Base-by-base conservation (phyloP, 1,139 yeast genomes). In the Sugiyamaella grinbergsii region DNA sequence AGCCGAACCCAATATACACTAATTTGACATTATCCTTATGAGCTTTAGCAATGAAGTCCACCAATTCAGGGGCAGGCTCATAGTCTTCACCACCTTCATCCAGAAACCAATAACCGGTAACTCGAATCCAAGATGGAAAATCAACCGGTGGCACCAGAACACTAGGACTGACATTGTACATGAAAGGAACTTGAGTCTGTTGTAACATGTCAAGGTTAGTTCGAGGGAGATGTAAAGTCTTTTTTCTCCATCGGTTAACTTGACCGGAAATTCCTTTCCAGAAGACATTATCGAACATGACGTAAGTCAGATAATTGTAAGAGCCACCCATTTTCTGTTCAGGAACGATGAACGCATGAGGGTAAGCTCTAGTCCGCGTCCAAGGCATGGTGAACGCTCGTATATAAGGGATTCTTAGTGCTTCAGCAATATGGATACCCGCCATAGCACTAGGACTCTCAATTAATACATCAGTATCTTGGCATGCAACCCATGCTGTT, bases 351-450 rank as follows among this genome's bases (percentile, higher is more conserved):
- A 91, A 90, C 0, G 98, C 98, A 72, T 91, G 97, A 0, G 97
- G 97, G 64, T 91, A 91, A 0, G 96, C 95, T 57, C 95, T 77
- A 0, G 98, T 91, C 59, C 96, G 73, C 0, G 97, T 88, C 98
- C 98, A 91, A 0, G 98, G 98, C 98, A 91, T 91, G 0, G 98
- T 93, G 64, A 91, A 93, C 0, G 98, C 97, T 60, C 98, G 75
- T 74, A 87, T 86, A 64, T 91, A 91, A 0, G 98, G 96, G 48
- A 91, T 85, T 15, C 82, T 80, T 52, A 91, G 70, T 0, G 95
- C 95, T 65, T 91, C 98, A 0, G 98, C 97, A 53, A 93, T 85
- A 64, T 91, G 98, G 37, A 91, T 80, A 8, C 98, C 98, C 8
- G 85, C 93, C 94, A 91, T 90, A 0, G 97, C 94, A 5, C 95